A percentile compares a stretch with the other conserved stretches of the same genome.
Conservation (phyloP, 768 basidiomycete species). For the Naematelia encephala region DNA sequence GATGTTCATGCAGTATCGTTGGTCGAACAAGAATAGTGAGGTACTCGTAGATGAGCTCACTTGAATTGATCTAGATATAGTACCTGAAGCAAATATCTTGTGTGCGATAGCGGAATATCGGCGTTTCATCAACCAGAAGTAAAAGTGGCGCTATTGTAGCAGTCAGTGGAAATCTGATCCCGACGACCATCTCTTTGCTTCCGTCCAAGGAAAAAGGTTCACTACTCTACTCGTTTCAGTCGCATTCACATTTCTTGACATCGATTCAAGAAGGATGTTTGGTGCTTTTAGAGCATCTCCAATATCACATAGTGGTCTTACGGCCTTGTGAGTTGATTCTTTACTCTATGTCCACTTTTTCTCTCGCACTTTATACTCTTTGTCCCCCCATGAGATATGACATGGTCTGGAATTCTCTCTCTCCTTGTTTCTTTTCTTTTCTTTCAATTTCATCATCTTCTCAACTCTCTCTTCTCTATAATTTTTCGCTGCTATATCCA, state of each 20-base stretch:
- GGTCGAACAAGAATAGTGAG: too few species aligned
- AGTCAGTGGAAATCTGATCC: too few species aligned
- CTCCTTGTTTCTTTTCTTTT: background rate
- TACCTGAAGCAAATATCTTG: too few species aligned
- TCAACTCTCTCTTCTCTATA: background rate
- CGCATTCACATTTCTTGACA: too few species aligned
- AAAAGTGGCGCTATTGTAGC: conserved; percentile 85
- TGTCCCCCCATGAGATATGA: background rate
- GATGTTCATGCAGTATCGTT: too few species aligned
- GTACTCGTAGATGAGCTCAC: too few species aligned
- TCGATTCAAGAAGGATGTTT: conserved; percentile 73
- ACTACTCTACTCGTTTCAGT: too few species aligned
- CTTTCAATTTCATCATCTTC: background rate
- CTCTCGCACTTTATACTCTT: background rate
- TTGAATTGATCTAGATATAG: too few species aligned
- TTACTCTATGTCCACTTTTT: background rate
- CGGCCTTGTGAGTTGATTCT: conserved; percentile 63
- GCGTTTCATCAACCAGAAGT: background rate
- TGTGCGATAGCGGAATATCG: background rate
- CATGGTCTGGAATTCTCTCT: background rate
- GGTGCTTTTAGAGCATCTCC: conserved; percentile 66
- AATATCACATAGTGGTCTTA: conserved; percentile 63
- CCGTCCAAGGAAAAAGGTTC: too few species aligned
- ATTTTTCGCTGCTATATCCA: background rate
- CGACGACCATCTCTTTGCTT: too few species aligned